Evolutionary conservation across 2,329 filamentous ascomycete species (phyloP).

Genomic region (Aspergillus costaricaensis): DNA sequence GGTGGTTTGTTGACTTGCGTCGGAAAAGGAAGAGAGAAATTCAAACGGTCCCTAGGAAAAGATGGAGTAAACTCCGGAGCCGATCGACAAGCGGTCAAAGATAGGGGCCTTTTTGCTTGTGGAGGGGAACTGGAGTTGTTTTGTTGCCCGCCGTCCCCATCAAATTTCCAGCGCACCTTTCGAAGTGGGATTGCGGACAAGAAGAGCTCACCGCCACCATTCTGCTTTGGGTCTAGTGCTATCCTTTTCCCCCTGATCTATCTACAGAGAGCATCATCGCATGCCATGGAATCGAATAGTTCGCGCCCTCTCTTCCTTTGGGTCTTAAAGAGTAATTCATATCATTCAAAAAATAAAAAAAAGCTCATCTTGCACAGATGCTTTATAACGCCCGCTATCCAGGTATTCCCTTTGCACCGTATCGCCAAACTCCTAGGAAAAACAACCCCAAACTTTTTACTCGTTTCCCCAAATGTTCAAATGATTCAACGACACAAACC

Average conservation of each 20-base stretch:
- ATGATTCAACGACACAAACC: neutral
- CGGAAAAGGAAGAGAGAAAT: constrained; percentile 6
- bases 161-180: constrained; percentile 40
- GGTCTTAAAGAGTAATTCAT: neutral
- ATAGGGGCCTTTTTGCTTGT: constrained; percentile 13
- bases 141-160: constrained; percentile 33
- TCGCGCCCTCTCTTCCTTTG: neutral
- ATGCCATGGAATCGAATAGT: neutral
- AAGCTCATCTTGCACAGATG: neutral
- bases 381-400: neutral
- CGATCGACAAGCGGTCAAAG: constrained; percentile 7
- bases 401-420: neutral
- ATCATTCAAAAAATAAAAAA: neutral
- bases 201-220: constrained; percentile 38
- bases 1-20: constrained; percentile 25
- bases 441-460: neutral
- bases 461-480: neutral
- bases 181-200: constrained; percentile 41
- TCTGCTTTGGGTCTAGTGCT: constrained; percentile 28
- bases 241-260: constrained; percentile 19
- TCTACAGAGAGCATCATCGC: neutral
- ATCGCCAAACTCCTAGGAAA: neutral
- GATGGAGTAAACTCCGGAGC: constrained; percentile 1
- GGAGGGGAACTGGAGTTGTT: constrained; percentile 17
- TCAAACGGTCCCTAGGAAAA: neutral